A percentile compares a stretch with the other conserved stretches of the same genome.
These are phyloP conservation scores for Athelia psychrophila DNA, from an alignment of 1,284 basidiomycete species.

Conservation along the genomic window DNA sequence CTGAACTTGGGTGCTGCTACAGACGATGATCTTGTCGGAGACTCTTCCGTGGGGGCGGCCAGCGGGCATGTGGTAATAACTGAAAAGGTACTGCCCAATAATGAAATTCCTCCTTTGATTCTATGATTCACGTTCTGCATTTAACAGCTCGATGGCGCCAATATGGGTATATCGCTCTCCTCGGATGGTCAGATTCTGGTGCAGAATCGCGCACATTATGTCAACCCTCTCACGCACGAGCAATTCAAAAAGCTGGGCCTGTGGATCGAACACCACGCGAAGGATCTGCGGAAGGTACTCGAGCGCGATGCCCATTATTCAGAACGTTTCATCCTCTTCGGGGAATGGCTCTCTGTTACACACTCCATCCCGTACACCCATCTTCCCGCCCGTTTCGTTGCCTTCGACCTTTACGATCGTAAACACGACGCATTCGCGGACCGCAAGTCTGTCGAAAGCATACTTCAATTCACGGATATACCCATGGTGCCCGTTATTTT, in stretches of 20 bases:
- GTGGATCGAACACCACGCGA: slow-evolving; percentile 49
- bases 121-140: no score
- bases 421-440: slow-evolving; percentile 38
- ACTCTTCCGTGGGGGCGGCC: slow-evolving; percentile 10
- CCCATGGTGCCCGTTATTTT: slow-evolving; percentile 41
- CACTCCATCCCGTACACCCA: slow-evolving; percentile 56
- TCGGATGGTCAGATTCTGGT: slow-evolving; percentile 43
- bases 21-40: slow-evolving; percentile 44
- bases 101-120: no score
- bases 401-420: slow-evolving; percentile 61
- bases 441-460: slow-evolving; percentile 28
- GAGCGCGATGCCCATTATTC: slow-evolving; percentile 45
- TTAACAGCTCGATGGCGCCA: slow-evolving; percentile 57
- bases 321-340: slow-evolving; percentile 57
- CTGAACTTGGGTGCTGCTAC: slow-evolving; percentile 55
- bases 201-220: slow-evolving; percentile 65
- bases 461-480: slow-evolving; percentile 40
- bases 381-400: slow-evolving; percentile 53
- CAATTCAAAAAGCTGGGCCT: slow-evolving; percentile 56
- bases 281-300: slow-evolving; percentile 41
- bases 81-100: slow-evolving; percentile 56
- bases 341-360: slow-evolving; percentile 62
- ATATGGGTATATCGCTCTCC: slow-evolving; percentile 62
- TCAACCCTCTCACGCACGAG: slow-evolving; percentile 48
- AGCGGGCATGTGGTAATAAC: slow-evolving; percentile 43